These are phyloP conservation scores for Cephalotrichum gorgonifer DNA, from an alignment of 2,329 filamentous ascomycete species.

Conservation along the genomic window DNA sequence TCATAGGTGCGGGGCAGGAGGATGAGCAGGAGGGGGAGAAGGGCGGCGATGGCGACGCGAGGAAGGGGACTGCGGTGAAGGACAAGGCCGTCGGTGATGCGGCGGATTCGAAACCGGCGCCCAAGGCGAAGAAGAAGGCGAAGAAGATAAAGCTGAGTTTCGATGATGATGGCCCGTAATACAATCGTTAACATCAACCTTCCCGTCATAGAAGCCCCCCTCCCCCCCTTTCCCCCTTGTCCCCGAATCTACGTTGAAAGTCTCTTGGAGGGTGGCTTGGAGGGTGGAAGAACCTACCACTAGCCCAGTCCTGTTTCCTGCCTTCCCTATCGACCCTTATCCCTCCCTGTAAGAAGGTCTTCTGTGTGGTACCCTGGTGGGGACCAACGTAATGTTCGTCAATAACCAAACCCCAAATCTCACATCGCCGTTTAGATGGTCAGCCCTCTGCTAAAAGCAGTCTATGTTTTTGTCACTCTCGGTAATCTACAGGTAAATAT, in stretches of 20 bases:
- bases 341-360: no score
- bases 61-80: slow-evolving; percentile 5
- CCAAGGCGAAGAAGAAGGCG: slow-evolving; percentile 37
- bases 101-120: slow-evolving; percentile 14
- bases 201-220: no score
- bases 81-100: slow-evolving; percentile 3
- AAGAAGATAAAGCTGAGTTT: slow-evolving; percentile 62
- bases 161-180: slow-evolving; percentile 39
- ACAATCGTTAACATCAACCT: slow-evolving; percentile 25
- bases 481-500: not conserved
- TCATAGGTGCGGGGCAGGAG: slow-evolving; percentile 20
- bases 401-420: no score
- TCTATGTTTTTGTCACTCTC: not conserved
- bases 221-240: no score
- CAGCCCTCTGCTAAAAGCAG: not conserved
- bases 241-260: no score
- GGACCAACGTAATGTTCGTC: no score
- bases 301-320: no score
- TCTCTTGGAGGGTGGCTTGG: no score
- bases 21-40: not conserved
- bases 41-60: slow-evolving; percentile 20
- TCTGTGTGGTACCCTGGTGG: no score
- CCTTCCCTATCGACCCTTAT: no score
- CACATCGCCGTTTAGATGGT: not conserved
- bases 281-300: no score